Evolutionary conservation across 2,329 filamentous ascomycete genomes (phyloP).

Genomic region (Tolypocladium tundrense): DNA sequence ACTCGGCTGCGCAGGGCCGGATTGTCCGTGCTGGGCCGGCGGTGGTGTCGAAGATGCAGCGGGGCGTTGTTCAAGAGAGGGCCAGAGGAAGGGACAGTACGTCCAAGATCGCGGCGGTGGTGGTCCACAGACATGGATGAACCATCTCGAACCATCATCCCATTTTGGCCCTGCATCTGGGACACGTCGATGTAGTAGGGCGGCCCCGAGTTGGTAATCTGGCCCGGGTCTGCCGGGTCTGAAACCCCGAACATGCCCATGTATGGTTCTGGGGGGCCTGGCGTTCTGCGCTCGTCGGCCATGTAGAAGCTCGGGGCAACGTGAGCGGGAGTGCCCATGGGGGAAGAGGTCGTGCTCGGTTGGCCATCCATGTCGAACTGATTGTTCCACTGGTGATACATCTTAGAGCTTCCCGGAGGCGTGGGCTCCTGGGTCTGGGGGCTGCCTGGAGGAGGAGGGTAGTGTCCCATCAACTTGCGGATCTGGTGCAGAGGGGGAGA

Average conservation of each 20-base stretch:
- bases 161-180: slow-evolving; percentile 14
- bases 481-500: slow-evolving; percentile 38
- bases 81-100: slow-evolving; percentile 2
- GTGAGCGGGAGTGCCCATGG: slow-evolving; percentile 30
- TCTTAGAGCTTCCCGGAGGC: slow-evolving; percentile 35
- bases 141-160: slow-evolving; percentile 13
- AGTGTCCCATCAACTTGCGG: slow-evolving; percentile 29
- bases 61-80: slow-evolving; percentile 15
- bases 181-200: slow-evolving; percentile 19
- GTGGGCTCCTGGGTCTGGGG: slow-evolving; percentile 33
- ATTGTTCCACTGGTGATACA: slow-evolving; percentile 31
- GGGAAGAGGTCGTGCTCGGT: slow-evolving; percentile 32
- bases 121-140: slow-evolving; percentile 13
- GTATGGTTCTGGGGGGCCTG: slow-evolving; percentile 24
- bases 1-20: slow-evolving; percentile 1
- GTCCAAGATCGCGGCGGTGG: slow-evolving; percentile 14
- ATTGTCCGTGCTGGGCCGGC: slow-evolving; percentile 15
- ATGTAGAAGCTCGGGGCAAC: slow-evolving; percentile 27
- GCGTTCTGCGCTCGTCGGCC: slow-evolving; percentile 26
- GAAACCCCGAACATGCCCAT: slow-evolving; percentile 26
- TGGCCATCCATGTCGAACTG: slow-evolving; percentile 31
- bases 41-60: slow-evolving; percentile 10
- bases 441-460: slow-evolving; percentile 24
- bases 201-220: slow-evolving; percentile 10
- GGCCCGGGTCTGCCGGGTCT: slow-evolving; percentile 14